Evolutionary conservation across 768 basidiomycete genomes (phyloP).

Genomic region (Hericium alpestre): DNA sequence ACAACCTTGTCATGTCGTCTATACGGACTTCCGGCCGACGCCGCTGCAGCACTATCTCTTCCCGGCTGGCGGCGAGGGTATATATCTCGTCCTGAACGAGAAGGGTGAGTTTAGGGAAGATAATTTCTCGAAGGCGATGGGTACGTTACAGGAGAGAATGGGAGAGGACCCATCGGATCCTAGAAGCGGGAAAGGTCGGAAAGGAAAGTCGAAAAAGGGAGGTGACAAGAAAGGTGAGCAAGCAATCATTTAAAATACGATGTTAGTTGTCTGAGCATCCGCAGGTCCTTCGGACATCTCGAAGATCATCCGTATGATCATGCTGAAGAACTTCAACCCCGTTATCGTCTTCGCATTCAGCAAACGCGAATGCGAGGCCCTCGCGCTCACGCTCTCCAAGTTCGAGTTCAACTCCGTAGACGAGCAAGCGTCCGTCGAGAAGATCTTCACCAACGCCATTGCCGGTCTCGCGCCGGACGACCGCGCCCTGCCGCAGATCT

Average conservation of each 20-base stretch:
- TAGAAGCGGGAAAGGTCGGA: conserved; percentile 71
- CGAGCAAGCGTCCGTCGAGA: conserved; percentile 77
- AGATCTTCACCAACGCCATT: conserved; percentile 92
- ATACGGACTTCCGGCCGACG: conserved; percentile 97
- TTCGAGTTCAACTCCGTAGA: conserved; percentile 90
- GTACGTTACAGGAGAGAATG: conserved; percentile 68
- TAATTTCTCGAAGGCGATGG: conserved; percentile 97
- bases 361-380: conserved; percentile 92
- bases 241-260: not conserved
- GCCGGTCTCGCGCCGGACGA: conserved; percentile 81
- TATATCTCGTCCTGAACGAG: conserved; percentile 97
- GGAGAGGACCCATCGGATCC: conserved; percentile 93
- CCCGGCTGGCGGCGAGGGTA: conserved; percentile 92
- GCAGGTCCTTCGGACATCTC: conserved; percentile 86
- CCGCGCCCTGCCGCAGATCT: conserved; percentile 84
- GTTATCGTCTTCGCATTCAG: conserved; percentile 98
- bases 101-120: conserved; percentile 95
- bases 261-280: conserved; percentile 2
- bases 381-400: conserved; percentile 88
- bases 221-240: conserved; percentile 76
- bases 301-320: conserved; percentile 97
- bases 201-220: conserved; percentile 92
- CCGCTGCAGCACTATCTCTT: conserved; percentile 98
- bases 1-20: conserved; percentile 98
- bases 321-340: conserved; percentile 94